These are phyloP conservation scores for Phytophthora cactorum DNA, from an alignment of 352 stramenopile species.

Conservation along the genomic window DNA sequence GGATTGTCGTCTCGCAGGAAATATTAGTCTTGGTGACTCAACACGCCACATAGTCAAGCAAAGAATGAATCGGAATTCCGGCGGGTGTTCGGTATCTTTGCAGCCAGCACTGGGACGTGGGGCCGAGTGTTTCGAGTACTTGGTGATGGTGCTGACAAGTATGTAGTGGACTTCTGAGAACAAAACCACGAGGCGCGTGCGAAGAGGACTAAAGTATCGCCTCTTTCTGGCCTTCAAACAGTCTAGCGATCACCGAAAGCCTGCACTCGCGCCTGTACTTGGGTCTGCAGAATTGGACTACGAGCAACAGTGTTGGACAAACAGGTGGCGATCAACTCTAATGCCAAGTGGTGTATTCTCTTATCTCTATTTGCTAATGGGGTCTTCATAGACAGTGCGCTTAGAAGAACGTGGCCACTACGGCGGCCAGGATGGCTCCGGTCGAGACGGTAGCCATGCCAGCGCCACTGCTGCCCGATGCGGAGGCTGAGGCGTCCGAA, in stretches of 20 bases:
- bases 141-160: too few relatives aligned
- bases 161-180: neutral
- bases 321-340: neutral
- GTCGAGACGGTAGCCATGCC: conserved; percentile 27
- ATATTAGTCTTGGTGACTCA: too few relatives aligned
- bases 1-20: neutral
- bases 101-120: neutral
- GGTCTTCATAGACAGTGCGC: conserved; percentile 5
- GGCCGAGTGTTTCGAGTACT: too few relatives aligned
- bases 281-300: too few relatives aligned
- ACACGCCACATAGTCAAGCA: too few relatives aligned
- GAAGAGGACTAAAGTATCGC: neutral
- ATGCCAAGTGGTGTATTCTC: neutral
- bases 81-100: neutral
- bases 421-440: conserved; percentile 26
- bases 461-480: conserved; percentile 26
- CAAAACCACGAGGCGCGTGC: neutral
- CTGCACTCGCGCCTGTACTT: too few relatives aligned
- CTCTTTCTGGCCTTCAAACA: too few relatives aligned
- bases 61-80: neutral
- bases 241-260: neutral
- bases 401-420: conserved; percentile 40
- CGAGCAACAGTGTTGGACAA: neutral
- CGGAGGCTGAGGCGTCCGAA: conserved; percentile 11
- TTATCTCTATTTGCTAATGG: neutral